Evolutionary conservation across 148 eudicot species (phyloP), one percentile per base, ranked within the genome.

Genomic region (Vaccinium myrtillus): DNA sequence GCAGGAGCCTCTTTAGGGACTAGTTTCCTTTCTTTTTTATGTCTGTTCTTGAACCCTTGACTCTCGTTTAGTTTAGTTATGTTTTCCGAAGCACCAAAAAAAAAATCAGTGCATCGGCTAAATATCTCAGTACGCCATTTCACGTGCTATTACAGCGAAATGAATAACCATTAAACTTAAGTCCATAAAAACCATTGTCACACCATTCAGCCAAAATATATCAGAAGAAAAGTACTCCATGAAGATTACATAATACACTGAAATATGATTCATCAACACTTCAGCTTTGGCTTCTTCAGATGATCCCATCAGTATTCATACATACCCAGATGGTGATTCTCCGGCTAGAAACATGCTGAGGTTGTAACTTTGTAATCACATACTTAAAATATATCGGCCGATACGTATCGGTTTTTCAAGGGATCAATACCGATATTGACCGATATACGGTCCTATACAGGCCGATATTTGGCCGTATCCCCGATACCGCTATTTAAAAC

Each of bases 271-370:
- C 50, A 80, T 43, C 82, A 39, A 61, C 82, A 27, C 27, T 85
- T 74, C 70, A 53, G 86, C 83, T 84, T 78, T 84, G 70, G 86
- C 54, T 84, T 78, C 86, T 51, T 49, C 63, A 55, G 8, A 54
- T 27, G 8, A 54, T 27, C 85, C 39, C 70, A 27, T 13, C 21
- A 6, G 8, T 30, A 83, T 13, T 30, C 43, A 9, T 73, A 30
- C 19, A 73, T 14, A 39, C 74, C 74, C 58, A 39, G 77, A 75
- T 46, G 79, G 79, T 23, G 50, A 23, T 25, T 23, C 13, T 56
- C 21, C 2, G 10, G 2, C 50, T 67, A 32, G 82, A 81, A 81
- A 75, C 87, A 81, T 73, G 87, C 84, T 61, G 80, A 74, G 79
- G 51, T 82, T 82, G 78, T 51, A 49, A 53, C 21, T 58, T 58